phyloP scores from a whole-genome alignment of 192 early-diverging fungal genomes.

The Haplosporangium gracile region DNA sequence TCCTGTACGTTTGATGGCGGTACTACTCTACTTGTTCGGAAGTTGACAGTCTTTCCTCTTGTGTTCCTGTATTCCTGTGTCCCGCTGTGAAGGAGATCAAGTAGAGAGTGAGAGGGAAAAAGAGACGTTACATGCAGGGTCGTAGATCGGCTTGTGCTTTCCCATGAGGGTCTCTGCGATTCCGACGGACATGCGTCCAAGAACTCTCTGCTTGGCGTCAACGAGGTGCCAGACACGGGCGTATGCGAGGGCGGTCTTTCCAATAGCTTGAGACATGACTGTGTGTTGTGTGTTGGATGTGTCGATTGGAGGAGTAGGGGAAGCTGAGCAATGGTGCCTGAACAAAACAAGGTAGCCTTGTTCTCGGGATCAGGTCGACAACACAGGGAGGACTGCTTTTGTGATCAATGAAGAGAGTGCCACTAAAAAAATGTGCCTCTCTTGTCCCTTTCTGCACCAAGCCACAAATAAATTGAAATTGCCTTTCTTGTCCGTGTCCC shows the following conservation, averaged over 20 bases:
- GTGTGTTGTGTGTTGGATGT: background rate
- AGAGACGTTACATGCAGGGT: conserved; percentile 78
- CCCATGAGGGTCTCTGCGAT: conserved; percentile 94
- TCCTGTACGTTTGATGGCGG: background rate
- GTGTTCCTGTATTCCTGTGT: background rate
- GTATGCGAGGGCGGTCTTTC: conserved; percentile 85
- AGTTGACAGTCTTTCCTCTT: background rate
- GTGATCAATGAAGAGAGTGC: background rate
- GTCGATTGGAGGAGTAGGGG: background rate
- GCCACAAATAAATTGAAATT: conserved; percentile 2
- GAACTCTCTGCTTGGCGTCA: conserved; percentile 86
- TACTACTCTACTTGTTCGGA: background rate
- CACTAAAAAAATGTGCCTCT: background rate
- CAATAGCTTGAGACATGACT: conserved; percentile 69
- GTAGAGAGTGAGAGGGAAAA: background rate
- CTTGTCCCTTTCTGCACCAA: background rate
- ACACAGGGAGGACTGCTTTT: background rate
- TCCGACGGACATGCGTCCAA: conserved; percentile 88
- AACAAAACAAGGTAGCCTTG: background rate
- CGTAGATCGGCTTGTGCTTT: conserved; percentile 95
- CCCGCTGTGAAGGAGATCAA: background rate
- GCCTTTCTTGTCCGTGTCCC: background rate
- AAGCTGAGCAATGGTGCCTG: background rate
- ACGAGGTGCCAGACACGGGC: conserved; percentile 95
- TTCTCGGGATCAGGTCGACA: background rate